Evolutionary conservation across 2,329 filamentous ascomycete species (phyloP), one percentile per base, ranked within the genome.

Genomic region (Colletotrichum euphorbiae): DNA sequence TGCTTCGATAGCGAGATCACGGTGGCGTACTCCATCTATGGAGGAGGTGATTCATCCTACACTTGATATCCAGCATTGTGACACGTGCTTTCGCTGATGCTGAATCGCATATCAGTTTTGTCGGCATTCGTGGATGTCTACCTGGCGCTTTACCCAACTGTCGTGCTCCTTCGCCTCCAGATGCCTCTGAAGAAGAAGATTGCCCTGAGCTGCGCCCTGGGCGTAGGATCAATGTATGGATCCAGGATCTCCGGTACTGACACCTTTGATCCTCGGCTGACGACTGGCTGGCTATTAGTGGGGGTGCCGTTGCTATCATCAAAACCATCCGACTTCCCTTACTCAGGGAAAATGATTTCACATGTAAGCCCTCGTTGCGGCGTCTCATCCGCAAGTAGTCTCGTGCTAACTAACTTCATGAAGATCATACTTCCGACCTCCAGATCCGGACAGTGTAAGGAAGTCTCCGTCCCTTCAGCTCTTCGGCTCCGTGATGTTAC

Each of bases 381-480:
- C 13, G 11, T 54, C 45, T 24, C n/a, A 6, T 13, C 11, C 17
- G 6, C 2, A 17, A 21, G 11, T 17, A 12, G 7, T 28, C 21
- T 5, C 7, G 17, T 7, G 28, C 2, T n/a, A 2, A 38, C 17
- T 61, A 13, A 28, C 2, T 9, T 38, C 31, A 42, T 15, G 2
- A 60, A 77, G 73, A 75, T 51, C 76, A 77, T 21, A 82, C 80
- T 3, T 77, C 77, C 0, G 80, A 82, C 19, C 74, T 83, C 3
- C 76, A 82, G 1, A 77, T 83, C 38, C 83, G 82, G 81, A 83
- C 81, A 9, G 75, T 77, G 80, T 82, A 76, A 74, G 73, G 52
- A 8, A 0, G 13, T 5, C n/a, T 31, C 36, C 33, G 13, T 11
- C 36, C 13, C 15, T n/a, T 48, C 42, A 45, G 52, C 38, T 28